A percentile compares a stretch with the other conserved stretches of the same genome.
phyloP scores from a whole-genome alignment of 1,284 basidiomycete genomes.

The Heterobasidion irregulare region DNA sequence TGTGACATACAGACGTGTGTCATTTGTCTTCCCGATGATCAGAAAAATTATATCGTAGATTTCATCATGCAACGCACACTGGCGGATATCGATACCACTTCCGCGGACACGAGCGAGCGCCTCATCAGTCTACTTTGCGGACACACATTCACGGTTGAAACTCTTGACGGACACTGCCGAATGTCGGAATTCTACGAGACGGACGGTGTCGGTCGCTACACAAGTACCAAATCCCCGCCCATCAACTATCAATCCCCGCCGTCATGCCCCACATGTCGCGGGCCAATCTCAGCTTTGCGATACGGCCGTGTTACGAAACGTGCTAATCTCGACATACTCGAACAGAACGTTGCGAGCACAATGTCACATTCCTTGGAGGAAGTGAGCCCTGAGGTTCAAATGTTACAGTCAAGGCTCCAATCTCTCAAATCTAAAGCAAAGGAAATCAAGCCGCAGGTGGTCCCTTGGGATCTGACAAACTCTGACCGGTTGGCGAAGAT shows the following conservation, averaged over 20 bases:
- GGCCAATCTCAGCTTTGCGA: constrained; percentile 39
- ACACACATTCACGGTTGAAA: constrained; percentile 67
- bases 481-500: not conserved
- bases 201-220: constrained; percentile 28
- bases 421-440: not conserved
- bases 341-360: constrained; percentile 47
- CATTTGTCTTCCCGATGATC: constrained; percentile 29
- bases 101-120: constrained; percentile 36
- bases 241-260: constrained; percentile 36
- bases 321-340: constrained; percentile 52
- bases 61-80: constrained; percentile 46
- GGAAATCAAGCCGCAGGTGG: not conserved
- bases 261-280: constrained; percentile 47
- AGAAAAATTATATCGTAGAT: constrained; percentile 43
- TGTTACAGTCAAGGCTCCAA: not conserved
- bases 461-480: not conserved
- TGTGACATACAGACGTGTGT: constrained; percentile 52
- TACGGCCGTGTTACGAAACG: constrained; percentile 57
- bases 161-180: constrained; percentile 52
- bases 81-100: constrained; percentile 37
- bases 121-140: constrained; percentile 57
- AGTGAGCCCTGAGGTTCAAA: constrained; percentile 20
- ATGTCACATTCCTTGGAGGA: constrained; percentile 36
- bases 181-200: constrained; percentile 46
- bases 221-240: constrained; percentile 30